Evolutionary conservation across 441 rosid genomes (phyloP), one percentile per base, ranked within the genome.

Genomic region (Erysimum cheiri): DNA sequence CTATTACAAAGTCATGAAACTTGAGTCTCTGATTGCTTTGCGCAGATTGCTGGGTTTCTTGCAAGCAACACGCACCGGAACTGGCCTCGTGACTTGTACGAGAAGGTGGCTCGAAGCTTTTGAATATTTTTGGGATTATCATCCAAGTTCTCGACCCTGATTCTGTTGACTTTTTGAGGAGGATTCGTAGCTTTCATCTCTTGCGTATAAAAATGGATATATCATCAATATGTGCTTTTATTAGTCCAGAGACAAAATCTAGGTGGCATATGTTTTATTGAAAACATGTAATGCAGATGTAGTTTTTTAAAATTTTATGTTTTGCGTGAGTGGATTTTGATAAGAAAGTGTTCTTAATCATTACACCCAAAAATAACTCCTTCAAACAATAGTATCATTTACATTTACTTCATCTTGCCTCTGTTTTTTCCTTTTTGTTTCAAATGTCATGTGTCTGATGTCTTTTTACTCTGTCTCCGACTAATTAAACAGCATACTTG

Each of bases 31-130:
- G 46, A 47, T 57, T 33, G 29, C 9, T 31, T 68, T 80, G 82
- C 32, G 71, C 95, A 95, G 99, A 88, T 92, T 75, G 88, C 96
- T 35, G 88, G 83, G 71, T 88, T 95, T 76, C 88, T 95, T 36
- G 99, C 98, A 35, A 89, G 85, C 80, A 95, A 95, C 74, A 83
- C 83, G 67, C 88, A 80, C 75, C 77, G 82, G 81, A 92, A 95
- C 76, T 95, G 98, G 96, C 99, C 98, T 40, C 93, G 86, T 6
- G 98, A 90, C 71, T 73, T 95, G 75, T 95, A 85, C 7, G 96
- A 90, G 57, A 95, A 84, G 81, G 96, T 88, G 65, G 89, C 93
- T 26, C 77, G 81, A 70, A 83, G 89, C 85, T 85, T 95, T 80
- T 95, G 88, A 90, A 75, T 35, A 14, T 47, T 61, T 19, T 15